A percentile compares a stretch with the other conserved stretches of the same genome.
These are phyloP conservation scores for Colletotrichum horii DNA, from an alignment of 2,329 filamentous ascomycete species.

Conservation along the genomic window DNA sequence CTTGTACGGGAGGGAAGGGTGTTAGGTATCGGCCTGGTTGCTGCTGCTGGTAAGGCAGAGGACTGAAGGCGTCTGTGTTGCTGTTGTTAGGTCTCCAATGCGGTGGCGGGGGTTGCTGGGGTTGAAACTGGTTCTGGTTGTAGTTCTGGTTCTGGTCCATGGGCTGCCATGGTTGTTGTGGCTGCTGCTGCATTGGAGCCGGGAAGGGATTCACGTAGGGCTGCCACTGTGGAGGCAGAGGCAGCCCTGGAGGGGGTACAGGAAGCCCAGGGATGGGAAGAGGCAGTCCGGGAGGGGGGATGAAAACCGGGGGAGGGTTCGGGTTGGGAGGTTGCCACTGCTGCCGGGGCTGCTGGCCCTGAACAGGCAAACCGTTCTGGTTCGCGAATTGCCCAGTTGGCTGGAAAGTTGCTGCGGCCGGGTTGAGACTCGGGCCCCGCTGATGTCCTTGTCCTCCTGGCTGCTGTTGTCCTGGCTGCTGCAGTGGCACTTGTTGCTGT, in stretches of 20 bases:
- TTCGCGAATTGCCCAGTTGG: not conserved
- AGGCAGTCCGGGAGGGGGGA: not conserved
- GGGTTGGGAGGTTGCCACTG: not conserved
- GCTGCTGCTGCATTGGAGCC: not conserved
- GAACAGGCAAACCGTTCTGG: not conserved
- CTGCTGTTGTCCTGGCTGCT: not conserved
- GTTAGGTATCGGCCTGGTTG: not conserved
- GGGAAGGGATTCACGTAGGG: not conserved
- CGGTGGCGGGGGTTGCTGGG: not conserved
- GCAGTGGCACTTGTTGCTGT: not conserved
- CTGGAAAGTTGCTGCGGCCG: not conserved
- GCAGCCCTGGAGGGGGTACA: not conserved
- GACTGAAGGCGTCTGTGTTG: not conserved
- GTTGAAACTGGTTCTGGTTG: not conserved
- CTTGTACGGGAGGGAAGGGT: not conserved
- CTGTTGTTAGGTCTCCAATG: not conserved
- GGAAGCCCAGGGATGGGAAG: not conserved
- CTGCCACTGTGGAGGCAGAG: not conserved
- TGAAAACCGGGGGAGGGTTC: not conserved
- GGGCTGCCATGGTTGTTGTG: not conserved
- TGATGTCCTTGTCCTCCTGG: not conserved
- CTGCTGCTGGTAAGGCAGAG: not conserved
- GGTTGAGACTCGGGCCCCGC: not conserved
- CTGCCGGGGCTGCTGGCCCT: not conserved
- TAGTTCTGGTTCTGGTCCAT: not conserved